Conservation (phyloP, 2,329 filamentous ascomycete species). For the Teratosphaeria destructans region DNA sequence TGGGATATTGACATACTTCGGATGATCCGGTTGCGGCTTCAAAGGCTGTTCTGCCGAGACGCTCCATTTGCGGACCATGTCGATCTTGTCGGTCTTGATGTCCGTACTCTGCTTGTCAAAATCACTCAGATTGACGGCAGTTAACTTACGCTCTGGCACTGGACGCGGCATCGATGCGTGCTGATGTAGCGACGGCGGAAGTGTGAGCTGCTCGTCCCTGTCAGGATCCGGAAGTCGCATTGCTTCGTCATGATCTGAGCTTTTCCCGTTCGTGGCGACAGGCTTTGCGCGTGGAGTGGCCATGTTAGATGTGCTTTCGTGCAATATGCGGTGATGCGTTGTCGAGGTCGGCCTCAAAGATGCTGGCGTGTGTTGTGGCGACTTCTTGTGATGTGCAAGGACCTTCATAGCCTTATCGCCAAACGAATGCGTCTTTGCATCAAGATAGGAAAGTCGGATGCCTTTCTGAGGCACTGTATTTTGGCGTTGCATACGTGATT, state of each 20-base stretch:
- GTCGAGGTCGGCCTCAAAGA: constrained; percentile 12
- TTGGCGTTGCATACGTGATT: background rate
- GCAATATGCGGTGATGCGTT: constrained; percentile 12
- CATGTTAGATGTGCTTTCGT: constrained; percentile 42
- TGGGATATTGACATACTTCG: constrained; percentile 18
- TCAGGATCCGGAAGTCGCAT: background rate
- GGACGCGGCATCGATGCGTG: background rate
- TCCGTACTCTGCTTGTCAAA: constrained; percentile 12
- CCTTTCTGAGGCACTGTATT: background rate
- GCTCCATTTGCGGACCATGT: constrained; percentile 19
- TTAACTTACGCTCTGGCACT: constrained; percentile 8
- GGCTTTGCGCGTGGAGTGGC: constrained; percentile 44
- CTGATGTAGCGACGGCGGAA: background rate
- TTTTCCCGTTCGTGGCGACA: constrained; percentile 14
- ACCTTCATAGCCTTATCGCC: constrained; percentile 1
- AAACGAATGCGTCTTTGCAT: background rate
- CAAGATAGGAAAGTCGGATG: background rate
- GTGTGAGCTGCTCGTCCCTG: background rate
- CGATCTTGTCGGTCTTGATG: constrained; percentile 6
- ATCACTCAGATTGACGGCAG: constrained; percentile 13
- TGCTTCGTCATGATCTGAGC: background rate
- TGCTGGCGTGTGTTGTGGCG: constrained; percentile 8
- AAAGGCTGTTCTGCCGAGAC: constrained; percentile 16
- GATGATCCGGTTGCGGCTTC: constrained; percentile 15
- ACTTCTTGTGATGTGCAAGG: constrained; percentile 4